Conservation (phyloP, 345 rosid species). For the Trapa incisa region DNA sequence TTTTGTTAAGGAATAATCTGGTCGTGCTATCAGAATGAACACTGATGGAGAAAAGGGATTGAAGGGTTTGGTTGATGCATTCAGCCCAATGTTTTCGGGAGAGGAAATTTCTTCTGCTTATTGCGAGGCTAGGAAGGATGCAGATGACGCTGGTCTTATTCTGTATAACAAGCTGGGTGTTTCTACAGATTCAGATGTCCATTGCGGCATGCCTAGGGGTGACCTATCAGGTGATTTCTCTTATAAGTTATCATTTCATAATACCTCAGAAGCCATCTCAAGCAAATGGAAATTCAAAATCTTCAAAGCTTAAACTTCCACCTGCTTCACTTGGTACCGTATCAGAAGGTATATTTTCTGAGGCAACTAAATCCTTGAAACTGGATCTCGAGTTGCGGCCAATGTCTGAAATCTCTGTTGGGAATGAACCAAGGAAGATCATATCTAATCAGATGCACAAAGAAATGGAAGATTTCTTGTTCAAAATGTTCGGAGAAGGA, state of each 20-base stretch:
- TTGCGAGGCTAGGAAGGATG: conserved; percentile 21
- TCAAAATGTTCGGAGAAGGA: conserved; percentile 42
- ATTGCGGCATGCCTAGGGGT: conserved; percentile 2
- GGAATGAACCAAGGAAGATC: conserved; percentile 3
- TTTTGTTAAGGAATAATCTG: conserved; percentile 1
- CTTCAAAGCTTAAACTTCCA: conserved; percentile 24
- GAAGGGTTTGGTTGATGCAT: background rate
- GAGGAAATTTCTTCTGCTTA: conserved; percentile 21
- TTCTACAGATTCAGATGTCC: conserved; percentile 9
- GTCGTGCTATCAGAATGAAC: background rate
- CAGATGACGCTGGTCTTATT: conserved; percentile 27
- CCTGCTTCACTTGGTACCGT: conserved; percentile 40
- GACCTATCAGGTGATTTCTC: conserved; percentile 8
- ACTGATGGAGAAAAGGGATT: conserved; percentile 1
- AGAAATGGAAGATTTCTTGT: conserved; percentile 35
- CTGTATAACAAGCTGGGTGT: conserved; percentile 21
- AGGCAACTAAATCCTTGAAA: conserved; percentile 34
- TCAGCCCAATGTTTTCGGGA: conserved; percentile 9
- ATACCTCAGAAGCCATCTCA: conserved; percentile 7
- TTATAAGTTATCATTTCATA: conserved; percentile 8
- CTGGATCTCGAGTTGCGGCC: conserved; percentile 26
- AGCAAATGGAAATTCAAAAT: conserved; percentile 17
- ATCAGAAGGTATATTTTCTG: conserved; percentile 12
- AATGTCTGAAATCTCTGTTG: conserved; percentile 20
- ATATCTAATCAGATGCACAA: conserved; percentile 19